Percentiles rank a stretch among this genome's conserved stretches.
These are phyloP conservation scores for Coniophora puteana DNA, from an alignment of 1,284 basidiomycete genomes.

Conservation along the genomic window DNA sequence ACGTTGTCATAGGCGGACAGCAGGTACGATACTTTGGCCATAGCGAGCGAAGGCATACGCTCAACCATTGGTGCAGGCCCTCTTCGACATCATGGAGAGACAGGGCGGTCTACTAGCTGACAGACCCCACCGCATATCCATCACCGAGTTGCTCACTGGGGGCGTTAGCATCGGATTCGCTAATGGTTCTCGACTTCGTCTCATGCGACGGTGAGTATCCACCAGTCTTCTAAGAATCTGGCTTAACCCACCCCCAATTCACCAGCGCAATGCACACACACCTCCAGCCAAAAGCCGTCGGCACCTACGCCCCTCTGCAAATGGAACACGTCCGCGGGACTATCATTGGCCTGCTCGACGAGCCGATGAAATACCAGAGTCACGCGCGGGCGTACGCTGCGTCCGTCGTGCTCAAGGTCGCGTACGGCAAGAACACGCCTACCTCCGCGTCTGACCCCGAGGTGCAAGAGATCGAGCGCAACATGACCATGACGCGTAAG, in stretches of 20 bases:
- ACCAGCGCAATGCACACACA: constrained; percentile 7
- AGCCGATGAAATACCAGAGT: constrained; percentile 3
- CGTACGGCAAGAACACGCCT: constrained; percentile 16
- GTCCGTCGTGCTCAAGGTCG: constrained; percentile 2
- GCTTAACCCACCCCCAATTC: not conserved
- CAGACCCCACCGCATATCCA: constrained; percentile 11
- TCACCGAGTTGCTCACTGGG: not conserved
- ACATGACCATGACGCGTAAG: not conserved
- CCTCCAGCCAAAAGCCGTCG: constrained; percentile 9
- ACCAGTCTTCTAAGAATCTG: not conserved
- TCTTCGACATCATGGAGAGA: constrained; percentile 5
- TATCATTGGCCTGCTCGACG: constrained; percentile 3
- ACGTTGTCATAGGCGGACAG: constrained; percentile 4
- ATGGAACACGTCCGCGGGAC: constrained; percentile 5
- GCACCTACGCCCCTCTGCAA: constrained; percentile 6
- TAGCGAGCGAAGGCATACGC: no score
- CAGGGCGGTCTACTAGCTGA: constrained; percentile 8
- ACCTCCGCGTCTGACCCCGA: not conserved
- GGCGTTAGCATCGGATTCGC: not conserved
- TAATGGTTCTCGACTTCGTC: not conserved
- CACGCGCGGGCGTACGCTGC: constrained; percentile 13
- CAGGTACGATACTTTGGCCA: constrained; percentile 1
- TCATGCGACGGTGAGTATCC: constrained; percentile 2
- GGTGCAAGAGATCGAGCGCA: not conserved
- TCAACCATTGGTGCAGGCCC: not conserved